A percentile compares a stretch with the other conserved stretches of the same genome.
Evolutionary conservation across 768 basidiomycete species (phyloP).

Genomic region (Tulasnella sp.): DNA sequence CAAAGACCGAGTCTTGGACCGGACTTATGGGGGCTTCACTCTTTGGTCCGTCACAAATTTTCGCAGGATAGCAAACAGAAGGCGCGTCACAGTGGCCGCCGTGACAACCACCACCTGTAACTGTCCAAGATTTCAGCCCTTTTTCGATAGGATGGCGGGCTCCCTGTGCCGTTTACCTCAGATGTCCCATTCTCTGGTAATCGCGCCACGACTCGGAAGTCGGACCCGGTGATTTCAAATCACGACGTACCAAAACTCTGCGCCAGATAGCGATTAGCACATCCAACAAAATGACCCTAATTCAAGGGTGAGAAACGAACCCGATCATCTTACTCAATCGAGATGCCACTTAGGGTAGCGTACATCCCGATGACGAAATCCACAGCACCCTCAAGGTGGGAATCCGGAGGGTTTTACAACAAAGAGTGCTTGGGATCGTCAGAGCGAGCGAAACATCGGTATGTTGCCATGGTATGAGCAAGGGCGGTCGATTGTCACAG

Average conservation of each 20-base stretch:
- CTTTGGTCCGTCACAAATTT: background rate
- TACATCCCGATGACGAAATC: background rate
- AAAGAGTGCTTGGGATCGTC: too few relatives aligned
- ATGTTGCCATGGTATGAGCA: background rate
- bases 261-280: background rate
- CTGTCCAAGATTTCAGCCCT: background rate
- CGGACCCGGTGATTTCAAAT: background rate
- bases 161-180: background rate
- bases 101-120: background rate
- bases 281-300: background rate
- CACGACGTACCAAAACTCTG: background rate
- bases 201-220: background rate
- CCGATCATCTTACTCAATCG: background rate
- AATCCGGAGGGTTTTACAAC: too few relatives aligned
- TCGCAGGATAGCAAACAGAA: background rate
- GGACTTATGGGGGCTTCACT: background rate
- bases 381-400: too few relatives aligned
- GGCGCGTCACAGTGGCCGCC: background rate
- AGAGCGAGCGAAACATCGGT: too few relatives aligned
- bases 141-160: background rate
- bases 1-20: background rate
- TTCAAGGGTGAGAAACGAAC: background rate
- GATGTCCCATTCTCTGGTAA: background rate
- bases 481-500: background rate
- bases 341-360: background rate